These are phyloP conservation scores for Nakaseomyces uthaithaninus DNA, from an alignment of 1,139 yeast genomes.

Conservation along the genomic window DNA sequence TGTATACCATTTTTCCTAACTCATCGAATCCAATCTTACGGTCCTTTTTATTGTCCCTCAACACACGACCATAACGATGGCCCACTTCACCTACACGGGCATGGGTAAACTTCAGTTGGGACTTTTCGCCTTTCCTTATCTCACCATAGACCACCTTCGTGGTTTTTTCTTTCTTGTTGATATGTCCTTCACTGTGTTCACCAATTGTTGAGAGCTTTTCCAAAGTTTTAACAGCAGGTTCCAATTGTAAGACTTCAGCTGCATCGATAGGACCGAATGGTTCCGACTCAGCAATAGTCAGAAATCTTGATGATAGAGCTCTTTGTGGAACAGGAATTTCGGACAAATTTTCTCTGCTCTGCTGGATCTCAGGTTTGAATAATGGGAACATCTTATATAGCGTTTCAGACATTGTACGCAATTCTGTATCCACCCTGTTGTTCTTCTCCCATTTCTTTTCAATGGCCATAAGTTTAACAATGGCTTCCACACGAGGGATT, in stretches of 20 bases:
- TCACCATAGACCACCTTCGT: constrained; percentile 28
- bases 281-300: constrained; percentile 87
- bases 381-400: constrained; percentile 81
- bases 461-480: constrained; percentile 55
- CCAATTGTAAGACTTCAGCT: constrained; percentile 72
- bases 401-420: constrained; percentile 47
- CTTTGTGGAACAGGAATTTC: constrained; percentile 90
- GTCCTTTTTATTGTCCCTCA: constrained; percentile 82
- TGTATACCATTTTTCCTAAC: constrained; percentile 53
- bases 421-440: constrained; percentile 42
- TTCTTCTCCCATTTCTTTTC: constrained; percentile 53
- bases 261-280: constrained; percentile 98
- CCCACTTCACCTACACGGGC: constrained; percentile 82
- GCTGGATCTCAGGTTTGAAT: constrained; percentile 36
- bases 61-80: constrained; percentile 81
- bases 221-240: constrained; percentile 75
- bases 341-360: constrained; percentile 62
- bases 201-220: constrained; percentile 54
- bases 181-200: constrained; percentile 36
- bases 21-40: constrained; percentile 71
- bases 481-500: constrained; percentile 80
- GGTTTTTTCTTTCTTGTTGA: constrained; percentile 16
- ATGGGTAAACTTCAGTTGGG: constrained; percentile 63
- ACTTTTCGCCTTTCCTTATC: constrained; percentile 45
- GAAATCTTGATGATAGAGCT: constrained; percentile 73